These are phyloP conservation scores for Exophiala lecanii-corni DNA, from an alignment of 2,329 filamentous ascomycete genomes.

Conservation along the genomic window DNA sequence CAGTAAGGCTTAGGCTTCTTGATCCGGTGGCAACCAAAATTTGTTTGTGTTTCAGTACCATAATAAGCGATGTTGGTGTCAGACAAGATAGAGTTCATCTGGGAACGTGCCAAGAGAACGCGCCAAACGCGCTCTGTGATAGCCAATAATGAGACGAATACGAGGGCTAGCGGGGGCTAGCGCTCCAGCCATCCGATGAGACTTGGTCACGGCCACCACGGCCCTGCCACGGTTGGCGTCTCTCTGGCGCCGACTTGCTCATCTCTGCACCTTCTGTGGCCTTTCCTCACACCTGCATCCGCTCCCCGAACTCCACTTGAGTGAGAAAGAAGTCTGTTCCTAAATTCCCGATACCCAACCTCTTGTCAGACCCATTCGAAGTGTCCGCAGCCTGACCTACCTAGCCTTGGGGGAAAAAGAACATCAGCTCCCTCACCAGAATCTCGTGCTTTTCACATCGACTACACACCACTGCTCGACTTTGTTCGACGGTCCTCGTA, in stretches of 20 bases:
- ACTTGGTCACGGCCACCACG: too few species aligned
- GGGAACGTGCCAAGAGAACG: not conserved
- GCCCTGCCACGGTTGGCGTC: too few species aligned
- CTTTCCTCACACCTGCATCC: constrained; percentile 1
- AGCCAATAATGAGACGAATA: not conserved
- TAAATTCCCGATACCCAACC: constrained; percentile 12
- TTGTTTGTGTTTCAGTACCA: too few species aligned
- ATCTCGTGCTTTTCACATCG: constrained; percentile 4
- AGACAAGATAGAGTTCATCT: not conserved
- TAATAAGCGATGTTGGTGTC: too few species aligned
- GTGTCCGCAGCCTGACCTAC: constrained; percentile 15
- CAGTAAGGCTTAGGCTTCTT: not conserved
- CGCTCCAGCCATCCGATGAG: not conserved
- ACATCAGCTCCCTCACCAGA: too few species aligned
- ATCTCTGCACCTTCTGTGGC: not conserved
- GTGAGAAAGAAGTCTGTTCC: not conserved
- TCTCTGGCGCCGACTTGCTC: not conserved
- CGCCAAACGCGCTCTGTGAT: not conserved
- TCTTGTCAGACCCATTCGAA: constrained; percentile 6
- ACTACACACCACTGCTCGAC: constrained; percentile 14
- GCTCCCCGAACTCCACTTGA: constrained; percentile 13
- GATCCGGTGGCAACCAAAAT: too few species aligned
- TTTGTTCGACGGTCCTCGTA: constrained; percentile 11
- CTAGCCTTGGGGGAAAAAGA: too few species aligned
- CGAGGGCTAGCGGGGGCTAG: not conserved